Evolutionary conservation across 2,329 filamentous ascomycete species (phyloP).

Genomic region (Sclerotinia trifoliorum): DNA sequence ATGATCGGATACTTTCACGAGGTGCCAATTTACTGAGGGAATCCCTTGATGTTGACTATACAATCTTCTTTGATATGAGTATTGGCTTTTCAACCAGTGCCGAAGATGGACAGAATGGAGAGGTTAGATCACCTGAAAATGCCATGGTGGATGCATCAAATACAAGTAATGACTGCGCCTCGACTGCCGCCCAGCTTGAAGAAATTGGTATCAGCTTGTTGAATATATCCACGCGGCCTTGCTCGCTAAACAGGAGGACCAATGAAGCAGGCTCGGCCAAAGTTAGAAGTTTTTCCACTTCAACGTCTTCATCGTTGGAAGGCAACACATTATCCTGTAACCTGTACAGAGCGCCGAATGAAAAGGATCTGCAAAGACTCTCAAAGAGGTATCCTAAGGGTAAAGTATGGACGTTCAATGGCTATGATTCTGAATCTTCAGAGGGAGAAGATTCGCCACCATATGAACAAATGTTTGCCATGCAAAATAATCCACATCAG

Average conservation of each 20-base stretch:
- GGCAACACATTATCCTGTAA: conserved; percentile 1
- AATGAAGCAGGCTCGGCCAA: conserved; percentile 16
- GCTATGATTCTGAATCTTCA: conserved; percentile 19
- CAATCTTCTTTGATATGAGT: conserved; percentile 26
- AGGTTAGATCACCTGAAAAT: not conserved
- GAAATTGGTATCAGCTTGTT: not conserved
- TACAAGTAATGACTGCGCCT: not conserved
- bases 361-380: conserved; percentile 16
- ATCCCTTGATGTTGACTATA: conserved; percentile 27
- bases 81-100: conserved; percentile 16
- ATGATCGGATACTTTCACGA: conserved; percentile 21
- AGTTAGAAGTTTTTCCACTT: conserved; percentile 17
- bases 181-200: not conserved
- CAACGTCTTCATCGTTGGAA: not conserved
- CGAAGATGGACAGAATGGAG: not conserved
- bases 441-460: not conserved
- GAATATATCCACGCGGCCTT: not conserved
- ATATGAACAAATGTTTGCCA: not conserved
- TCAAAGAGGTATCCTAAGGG: conserved; percentile 10
- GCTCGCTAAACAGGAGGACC: conserved; percentile 2
- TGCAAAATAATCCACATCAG: not conserved
- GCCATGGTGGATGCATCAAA: not conserved
- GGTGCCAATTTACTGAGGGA: conserved; percentile 27
- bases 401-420: conserved; percentile 18
- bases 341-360: conserved; percentile 4